Percentiles rank a stretch among this genome's conserved stretches.
Conservation (phyloP, 345 rosid genomes). For the Hibiscus syriacus region DNA sequence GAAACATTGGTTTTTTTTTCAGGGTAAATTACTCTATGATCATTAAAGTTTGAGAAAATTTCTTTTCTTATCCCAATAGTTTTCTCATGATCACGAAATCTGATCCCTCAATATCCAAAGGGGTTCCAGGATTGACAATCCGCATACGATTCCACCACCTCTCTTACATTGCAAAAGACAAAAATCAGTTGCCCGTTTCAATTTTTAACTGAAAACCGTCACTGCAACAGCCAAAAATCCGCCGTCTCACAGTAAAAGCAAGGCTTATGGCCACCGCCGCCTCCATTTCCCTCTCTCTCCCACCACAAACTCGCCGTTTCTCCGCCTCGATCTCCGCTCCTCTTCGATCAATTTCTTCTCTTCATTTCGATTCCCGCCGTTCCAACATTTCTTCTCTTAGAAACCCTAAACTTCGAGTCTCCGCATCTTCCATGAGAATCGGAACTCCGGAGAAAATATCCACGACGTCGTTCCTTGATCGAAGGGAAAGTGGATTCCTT, state of each 20-base stretch:
- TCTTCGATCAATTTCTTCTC: slow-evolving; percentile 18
- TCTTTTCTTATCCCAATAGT: too few species aligned
- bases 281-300: slow-evolving; percentile 28
- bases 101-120: too few species aligned
- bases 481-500: slow-evolving; percentile 50
- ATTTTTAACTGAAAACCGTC: not conserved
- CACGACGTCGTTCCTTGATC: slow-evolving; percentile 34
- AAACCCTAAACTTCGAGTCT: slow-evolving; percentile 22
- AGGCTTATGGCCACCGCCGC: slow-evolving; percentile 48
- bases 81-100: too few species aligned
- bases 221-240: not conserved
- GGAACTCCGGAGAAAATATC: slow-evolving; percentile 29
- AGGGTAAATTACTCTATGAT: too few species aligned
- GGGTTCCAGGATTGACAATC: not conserved
- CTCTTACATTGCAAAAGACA: not conserved
- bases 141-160: not conserved
- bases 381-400: slow-evolving; percentile 18
- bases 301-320: slow-evolving; percentile 22
- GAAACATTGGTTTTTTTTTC: too few species aligned
- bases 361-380: not conserved
- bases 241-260: not conserved
- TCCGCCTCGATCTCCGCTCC: slow-evolving; percentile 9
- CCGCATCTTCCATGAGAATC: slow-evolving; percentile 36
- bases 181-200: not conserved
- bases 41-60: too few species aligned